Conservation (phyloP, 2,329 filamentous ascomycete genomes). For the Penicillium sp. region DNA sequence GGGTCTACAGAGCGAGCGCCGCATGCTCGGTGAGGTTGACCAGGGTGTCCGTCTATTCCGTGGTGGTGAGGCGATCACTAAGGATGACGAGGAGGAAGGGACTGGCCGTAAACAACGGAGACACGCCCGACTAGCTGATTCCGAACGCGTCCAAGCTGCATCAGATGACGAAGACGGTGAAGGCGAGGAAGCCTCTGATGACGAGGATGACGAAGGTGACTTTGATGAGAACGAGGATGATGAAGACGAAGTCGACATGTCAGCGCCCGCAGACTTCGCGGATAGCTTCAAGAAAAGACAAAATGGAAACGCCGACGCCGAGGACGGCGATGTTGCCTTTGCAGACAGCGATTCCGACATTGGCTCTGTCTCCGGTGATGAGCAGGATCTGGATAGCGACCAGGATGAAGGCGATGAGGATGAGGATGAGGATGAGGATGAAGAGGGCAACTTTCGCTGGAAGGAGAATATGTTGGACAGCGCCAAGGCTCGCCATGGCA, state of each 20-base stretch:
- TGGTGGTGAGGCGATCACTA: conserved; percentile 68
- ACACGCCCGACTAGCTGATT: conserved; percentile 53
- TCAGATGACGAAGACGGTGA: conserved; percentile 59
- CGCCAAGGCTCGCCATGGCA: conserved; percentile 70
- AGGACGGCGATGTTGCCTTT: conserved; percentile 77
- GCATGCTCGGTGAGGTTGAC: conserved; percentile 77
- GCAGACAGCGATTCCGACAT: conserved; percentile 97
- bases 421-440: conserved; percentile 60
- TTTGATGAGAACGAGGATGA: conserved; percentile 54
- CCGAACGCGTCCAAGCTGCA: conserved; percentile 52
- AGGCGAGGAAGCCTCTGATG: conserved; percentile 53
- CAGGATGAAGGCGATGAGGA: conserved; percentile 55
- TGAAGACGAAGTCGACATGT: conserved; percentile 38
- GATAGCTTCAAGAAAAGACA: conserved; percentile 45
- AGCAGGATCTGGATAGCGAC: conserved; percentile 54
- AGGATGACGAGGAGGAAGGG: conserved; percentile 58
- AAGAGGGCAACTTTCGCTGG: conserved; percentile 80
- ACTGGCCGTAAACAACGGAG: conserved; percentile 56
- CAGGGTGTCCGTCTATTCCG: conserved; percentile 84
- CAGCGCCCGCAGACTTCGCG: conserved; percentile 46
- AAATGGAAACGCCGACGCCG: conserved; percentile 57
- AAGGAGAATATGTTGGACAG: conserved; percentile 82
- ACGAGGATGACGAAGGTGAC: conserved; percentile 53
- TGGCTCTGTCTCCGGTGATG: conserved; percentile 74
- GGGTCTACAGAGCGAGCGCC: conserved; percentile 78